Evolutionary conservation across 164 flowering plant species (phyloP).

Genomic region (Tetrastigma voinierianum): DNA sequence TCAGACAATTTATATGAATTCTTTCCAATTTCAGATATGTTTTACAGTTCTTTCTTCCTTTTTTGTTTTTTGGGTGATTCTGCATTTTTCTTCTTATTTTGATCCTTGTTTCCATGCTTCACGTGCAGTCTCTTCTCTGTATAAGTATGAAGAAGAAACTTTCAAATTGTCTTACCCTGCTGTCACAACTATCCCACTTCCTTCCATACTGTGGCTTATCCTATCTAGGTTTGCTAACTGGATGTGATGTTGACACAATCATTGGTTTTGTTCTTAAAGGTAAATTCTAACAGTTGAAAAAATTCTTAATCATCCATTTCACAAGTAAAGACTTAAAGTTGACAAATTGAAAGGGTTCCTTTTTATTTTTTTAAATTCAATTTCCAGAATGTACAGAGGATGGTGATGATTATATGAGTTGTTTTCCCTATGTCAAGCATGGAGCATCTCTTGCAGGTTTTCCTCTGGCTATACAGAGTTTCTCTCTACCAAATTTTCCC

Average conservation of each 20-base stretch:
- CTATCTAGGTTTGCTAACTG: conserved; percentile 64
- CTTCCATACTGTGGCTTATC: conserved; percentile 63
- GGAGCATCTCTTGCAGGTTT: conserved; percentile 82
- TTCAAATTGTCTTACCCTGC: conserved; percentile 32
- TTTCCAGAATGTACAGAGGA: conserved; percentile 36
- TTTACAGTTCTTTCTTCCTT: too few species aligned
- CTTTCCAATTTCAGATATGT: background rate
- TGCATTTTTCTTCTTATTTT: too few species aligned
- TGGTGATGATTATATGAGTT: conserved; percentile 43
- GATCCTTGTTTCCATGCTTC: background rate
- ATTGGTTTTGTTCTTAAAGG: conserved; percentile 39
- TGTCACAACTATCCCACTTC: conserved; percentile 44
- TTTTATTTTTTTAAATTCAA: conserved; percentile 4
- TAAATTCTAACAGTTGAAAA: conserved; percentile 18
- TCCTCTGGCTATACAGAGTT: background rate
- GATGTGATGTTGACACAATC: conserved; percentile 45
- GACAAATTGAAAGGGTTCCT: background rate
- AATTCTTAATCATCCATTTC: too few species aligned
- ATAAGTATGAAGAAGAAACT: conserved; percentile 23
- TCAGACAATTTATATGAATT: background rate
- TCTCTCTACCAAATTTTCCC: background rate
- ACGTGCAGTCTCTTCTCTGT: conserved; percentile 31
- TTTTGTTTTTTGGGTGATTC: background rate
- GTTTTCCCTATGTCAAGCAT: conserved; percentile 52
- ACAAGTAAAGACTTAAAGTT: too few species aligned